A percentile compares a stretch with the other conserved stretches of the same genome.
phyloP scores from a whole-genome alignment of 2,329 filamentous ascomycete species.

The Fusarium decemcellulare region DNA sequence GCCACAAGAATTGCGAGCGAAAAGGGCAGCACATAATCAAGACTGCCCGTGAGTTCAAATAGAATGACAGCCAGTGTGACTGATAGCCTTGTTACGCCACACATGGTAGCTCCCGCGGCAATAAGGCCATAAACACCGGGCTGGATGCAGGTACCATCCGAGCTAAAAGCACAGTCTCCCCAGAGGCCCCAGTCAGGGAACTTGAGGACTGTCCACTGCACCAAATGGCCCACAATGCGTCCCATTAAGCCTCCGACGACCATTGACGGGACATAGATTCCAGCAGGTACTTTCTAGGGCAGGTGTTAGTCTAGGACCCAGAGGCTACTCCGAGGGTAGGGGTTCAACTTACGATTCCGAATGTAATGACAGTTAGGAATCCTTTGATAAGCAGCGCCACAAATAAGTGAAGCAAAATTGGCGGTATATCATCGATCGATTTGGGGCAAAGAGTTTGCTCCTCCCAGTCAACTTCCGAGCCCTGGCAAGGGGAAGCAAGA shows the following conservation, averaged over 20 bases:
- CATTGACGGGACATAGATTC: conserved; percentile 99
- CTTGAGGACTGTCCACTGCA: conserved; percentile 84
- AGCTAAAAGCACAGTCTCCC: conserved; percentile 77
- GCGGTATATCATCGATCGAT: conserved; percentile 81
- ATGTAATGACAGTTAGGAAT: conserved; percentile 88
- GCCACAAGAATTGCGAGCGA: conserved; percentile 91
- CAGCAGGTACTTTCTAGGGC: conserved; percentile 86
- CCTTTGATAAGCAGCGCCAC: conserved; percentile 92
- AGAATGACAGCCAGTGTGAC: conserved; percentile 95
- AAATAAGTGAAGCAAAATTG: conserved; percentile 79
- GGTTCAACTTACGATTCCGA: conserved; percentile 79
- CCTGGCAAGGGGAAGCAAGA: conserved; percentile 88
- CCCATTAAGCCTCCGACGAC: conserved; percentile 95
- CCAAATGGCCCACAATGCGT: conserved; percentile 86
- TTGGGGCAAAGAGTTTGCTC: conserved; percentile 84
- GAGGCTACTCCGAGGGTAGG: not conserved
- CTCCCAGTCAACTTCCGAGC: conserved; percentile 73
- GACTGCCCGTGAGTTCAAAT: conserved; percentile 94
- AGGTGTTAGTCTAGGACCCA: conserved; percentile 31
- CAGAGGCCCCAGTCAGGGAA: conserved; percentile 82
- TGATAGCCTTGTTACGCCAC: conserved; percentile 92
- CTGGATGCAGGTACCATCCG: conserved; percentile 88
- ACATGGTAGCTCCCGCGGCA: conserved; percentile 97
- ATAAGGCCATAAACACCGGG: conserved; percentile 98
- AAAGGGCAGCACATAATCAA: conserved; percentile 96